Evolutionary conservation across 225 moss, liverwort and hornwort species (phyloP).

Genomic region (Anthoceros angustus): DNA sequence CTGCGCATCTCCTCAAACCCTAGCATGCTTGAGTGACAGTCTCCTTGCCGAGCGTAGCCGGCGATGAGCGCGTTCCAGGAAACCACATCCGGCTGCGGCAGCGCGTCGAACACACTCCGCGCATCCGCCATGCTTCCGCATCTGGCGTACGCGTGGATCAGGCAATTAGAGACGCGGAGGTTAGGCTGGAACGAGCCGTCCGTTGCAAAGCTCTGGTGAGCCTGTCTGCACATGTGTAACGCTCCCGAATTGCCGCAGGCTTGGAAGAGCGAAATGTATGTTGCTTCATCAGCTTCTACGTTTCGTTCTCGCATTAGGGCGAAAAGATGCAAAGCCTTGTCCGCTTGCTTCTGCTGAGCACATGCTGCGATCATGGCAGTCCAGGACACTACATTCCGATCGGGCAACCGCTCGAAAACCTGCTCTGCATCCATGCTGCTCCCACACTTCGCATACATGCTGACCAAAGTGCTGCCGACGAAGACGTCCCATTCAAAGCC

Average conservation of each 20-base stretch:
- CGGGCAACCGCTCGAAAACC: background rate
- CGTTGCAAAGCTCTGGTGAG: background rate
- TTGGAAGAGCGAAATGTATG: background rate
- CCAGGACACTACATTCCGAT: background rate
- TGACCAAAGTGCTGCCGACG: background rate
- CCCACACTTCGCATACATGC: background rate
- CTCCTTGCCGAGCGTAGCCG: background rate
- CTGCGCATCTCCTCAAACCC: background rate
- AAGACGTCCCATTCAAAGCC: background rate
- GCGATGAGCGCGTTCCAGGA: background rate
- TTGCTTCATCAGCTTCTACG: background rate
- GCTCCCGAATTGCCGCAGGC: background rate
- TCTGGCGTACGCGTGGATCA: background rate
- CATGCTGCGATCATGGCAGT: background rate
- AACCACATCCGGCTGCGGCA: background rate
- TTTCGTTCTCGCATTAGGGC: background rate
- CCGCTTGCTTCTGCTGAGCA: background rate
- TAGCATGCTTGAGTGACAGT: background rate
- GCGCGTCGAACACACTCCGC: background rate
- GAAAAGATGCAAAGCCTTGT: background rate
- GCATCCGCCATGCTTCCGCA: background rate
- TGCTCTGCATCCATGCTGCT: background rate
- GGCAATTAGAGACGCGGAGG: background rate
- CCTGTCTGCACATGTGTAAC: background rate
- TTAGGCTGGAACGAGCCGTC: background rate